A percentile compares a stretch with the other conserved stretches of the same genome.
phyloP scores from a whole-genome alignment of 371 early-diverging fungal genomes.

The Lichtheimia hyalospora region DNA sequence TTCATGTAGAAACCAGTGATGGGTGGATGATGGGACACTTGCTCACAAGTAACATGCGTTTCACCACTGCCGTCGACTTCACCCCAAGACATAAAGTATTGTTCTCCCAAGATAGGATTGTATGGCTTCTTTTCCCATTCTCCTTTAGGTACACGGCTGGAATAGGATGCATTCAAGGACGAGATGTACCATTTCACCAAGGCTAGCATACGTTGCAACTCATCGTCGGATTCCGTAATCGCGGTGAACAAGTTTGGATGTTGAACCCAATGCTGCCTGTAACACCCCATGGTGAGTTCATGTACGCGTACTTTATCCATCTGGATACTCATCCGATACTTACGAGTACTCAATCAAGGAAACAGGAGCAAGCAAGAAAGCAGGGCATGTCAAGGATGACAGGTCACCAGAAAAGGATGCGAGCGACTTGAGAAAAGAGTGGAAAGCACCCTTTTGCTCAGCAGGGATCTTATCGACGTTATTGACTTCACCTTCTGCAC shows the following conservation, averaged over 20 bases:
- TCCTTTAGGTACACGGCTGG: slow-evolving; percentile 48
- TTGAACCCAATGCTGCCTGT: slow-evolving; percentile 73
- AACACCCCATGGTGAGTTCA: neutral
- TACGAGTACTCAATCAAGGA: slow-evolving; percentile 79
- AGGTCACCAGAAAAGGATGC: slow-evolving; percentile 78
- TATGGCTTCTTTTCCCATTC: slow-evolving; percentile 82
- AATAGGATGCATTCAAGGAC: slow-evolving; percentile 72
- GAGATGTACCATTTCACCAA: slow-evolving; percentile 79
- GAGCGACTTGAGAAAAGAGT: slow-evolving; percentile 67
- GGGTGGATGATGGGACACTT: slow-evolving; percentile 83
- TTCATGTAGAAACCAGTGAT: slow-evolving; percentile 65
- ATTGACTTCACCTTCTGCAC: slow-evolving; percentile 34
- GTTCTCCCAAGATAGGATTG: slow-evolving; percentile 83
- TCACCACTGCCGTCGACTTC: slow-evolving; percentile 66
- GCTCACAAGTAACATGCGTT: slow-evolving; percentile 66
- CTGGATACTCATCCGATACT: slow-evolving; percentile 14
- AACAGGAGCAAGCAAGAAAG: slow-evolving; percentile 70
- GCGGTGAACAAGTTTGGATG: slow-evolving; percentile 72
- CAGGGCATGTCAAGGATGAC: slow-evolving; percentile 73
- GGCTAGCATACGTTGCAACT: slow-evolving; percentile 67
- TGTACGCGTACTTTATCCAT: neutral
- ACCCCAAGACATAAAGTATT: slow-evolving; percentile 70
- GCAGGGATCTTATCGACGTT: slow-evolving; percentile 57
- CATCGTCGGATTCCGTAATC: slow-evolving; percentile 58
- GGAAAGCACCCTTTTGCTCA: slow-evolving; percentile 66